Base-by-base conservation (phyloP, 2,329 filamentous ascomycete genomes). In the Monilinia laxa region DNA sequence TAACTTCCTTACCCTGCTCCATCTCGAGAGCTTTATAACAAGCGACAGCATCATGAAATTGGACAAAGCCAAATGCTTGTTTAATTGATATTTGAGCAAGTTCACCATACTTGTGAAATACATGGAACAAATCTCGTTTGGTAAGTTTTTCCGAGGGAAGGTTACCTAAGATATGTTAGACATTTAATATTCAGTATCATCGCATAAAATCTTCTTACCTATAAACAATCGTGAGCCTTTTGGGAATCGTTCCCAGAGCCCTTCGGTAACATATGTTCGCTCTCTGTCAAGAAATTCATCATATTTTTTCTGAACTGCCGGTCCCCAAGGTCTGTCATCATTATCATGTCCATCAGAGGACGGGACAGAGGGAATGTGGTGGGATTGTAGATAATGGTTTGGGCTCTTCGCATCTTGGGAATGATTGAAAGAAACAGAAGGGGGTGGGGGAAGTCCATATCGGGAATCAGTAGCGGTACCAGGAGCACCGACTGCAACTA, bases 71-170 rank as follows among this genome's bases (percentile, higher is more conserved):
- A 78, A 97, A 98, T 1, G 93, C 93, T 71, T 95, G 93, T 78
- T 98, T 98, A 73, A 98, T 92, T 0, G 93, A 96, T 68, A 98
- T 95, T 77, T 99, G 95, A 2, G 93, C 94, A 57, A 99, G 82
- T 69, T 89, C 89, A 64, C 95, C 95, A 76, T 92, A 93, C 67
- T 84, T 85, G 75, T 93, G 88, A 76, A 99, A 98, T 23, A 94
- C 84, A 75, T 96, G 90, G 79, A 97, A 98, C 11, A 98, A 87
- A 78, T 98, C 93, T 71, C 90, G 87, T 79, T 98, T 98, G 9
- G 92, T 95, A 18, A 97, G 93, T 75, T 93, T 89, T 77, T 98
- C 94, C 64, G 91, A 94, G 1, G 93, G 93, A 14, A 99, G 83
- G 76, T 98, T 99, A 65, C 93, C 93, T 92, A 75, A 76, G 65